Percentiles rank a stretch among this genome's conserved stretches.
These are phyloP conservation scores for Carpinus fangiana DNA, from an alignment of 306 rosid genomes.

Conservation along the genomic window DNA sequence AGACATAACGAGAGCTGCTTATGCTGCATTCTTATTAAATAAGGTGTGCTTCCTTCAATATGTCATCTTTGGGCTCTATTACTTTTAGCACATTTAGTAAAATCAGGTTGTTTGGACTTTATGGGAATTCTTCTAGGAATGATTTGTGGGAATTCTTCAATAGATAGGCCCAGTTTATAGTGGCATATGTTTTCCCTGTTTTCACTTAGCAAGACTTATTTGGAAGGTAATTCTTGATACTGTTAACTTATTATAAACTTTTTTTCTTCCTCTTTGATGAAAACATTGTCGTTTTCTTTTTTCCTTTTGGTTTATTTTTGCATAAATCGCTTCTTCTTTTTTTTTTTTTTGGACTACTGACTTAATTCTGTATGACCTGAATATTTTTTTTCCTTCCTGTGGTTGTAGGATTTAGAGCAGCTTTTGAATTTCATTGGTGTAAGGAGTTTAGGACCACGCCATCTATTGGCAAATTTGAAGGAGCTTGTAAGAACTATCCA, in stretches of 20 bases:
- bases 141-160: too few species aligned
- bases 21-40: constrained; percentile 88
- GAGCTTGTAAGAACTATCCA: constrained; percentile 84
- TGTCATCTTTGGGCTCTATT: constrained; percentile 12
- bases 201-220: too few species aligned
- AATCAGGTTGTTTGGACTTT: constrained; percentile 2
- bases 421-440: constrained; percentile 84
- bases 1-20: constrained; percentile 93
- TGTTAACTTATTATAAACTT: too few species aligned
- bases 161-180: too few species aligned
- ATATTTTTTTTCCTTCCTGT: constrained; percentile 12
- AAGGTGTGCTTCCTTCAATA: constrained; percentile 55
- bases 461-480: constrained; percentile 86
- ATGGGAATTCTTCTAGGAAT: too few species aligned
- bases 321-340: too few species aligned
- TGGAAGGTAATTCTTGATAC: too few species aligned
- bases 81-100: constrained; percentile 12
- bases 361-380: constrained; percentile 1
- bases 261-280: too few species aligned
- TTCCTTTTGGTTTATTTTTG: background rate
- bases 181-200: too few species aligned
- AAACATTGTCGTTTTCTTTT: too few species aligned
- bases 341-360: background rate
- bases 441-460: constrained; percentile 90
- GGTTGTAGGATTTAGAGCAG: constrained; percentile 88